phyloP scores from a whole-genome alignment of 2,329 filamentous ascomycete species.

The Saccharata proteae region DNA sequence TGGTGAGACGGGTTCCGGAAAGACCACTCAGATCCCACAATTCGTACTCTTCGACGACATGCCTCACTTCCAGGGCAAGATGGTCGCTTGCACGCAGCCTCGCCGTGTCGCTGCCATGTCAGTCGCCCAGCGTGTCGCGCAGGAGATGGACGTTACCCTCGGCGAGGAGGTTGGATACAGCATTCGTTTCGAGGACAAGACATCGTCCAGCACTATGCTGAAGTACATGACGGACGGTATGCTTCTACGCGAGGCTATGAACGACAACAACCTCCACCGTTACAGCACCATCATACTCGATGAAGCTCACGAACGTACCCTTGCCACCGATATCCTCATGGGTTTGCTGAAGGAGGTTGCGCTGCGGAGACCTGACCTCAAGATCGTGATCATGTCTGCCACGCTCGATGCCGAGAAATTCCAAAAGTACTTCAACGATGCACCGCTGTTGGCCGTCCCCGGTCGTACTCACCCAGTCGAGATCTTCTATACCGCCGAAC shows the following conservation, averaged over 20 bases:
- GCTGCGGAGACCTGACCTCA: slow-evolving; percentile 73
- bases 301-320: slow-evolving; percentile 94
- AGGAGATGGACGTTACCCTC: slow-evolving; percentile 85
- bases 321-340: slow-evolving; percentile 90
- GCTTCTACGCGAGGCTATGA: slow-evolving; percentile 86
- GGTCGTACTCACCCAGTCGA: slow-evolving; percentile 94
- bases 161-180: slow-evolving; percentile 94
- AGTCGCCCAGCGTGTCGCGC: slow-evolving; percentile 89
- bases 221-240: slow-evolving; percentile 99
- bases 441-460: slow-evolving; percentile 83
- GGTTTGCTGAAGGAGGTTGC: slow-evolving; percentile 88
- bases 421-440: slow-evolving; percentile 91
- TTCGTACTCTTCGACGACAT: slow-evolving; percentile 97
- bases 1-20: slow-evolving; percentile 97
- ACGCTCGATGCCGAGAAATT: slow-evolving; percentile 97
- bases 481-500: slow-evolving; percentile 95
- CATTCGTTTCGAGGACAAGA: slow-evolving; percentile 94
- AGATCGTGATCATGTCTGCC: slow-evolving; percentile 91
- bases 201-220: slow-evolving; percentile 76
- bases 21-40: slow-evolving; percentile 97
- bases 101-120: slow-evolving; percentile 96
- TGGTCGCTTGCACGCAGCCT: slow-evolving; percentile 94
- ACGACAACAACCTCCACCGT: slow-evolving; percentile 76
- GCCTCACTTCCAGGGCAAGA: slow-evolving; percentile 71
- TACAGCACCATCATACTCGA: slow-evolving; percentile 98